A percentile compares a stretch with the other conserved stretches of the same genome.
Conservation (phyloP, 129 eudicot species). For the Tagetes erecta region DNA sequence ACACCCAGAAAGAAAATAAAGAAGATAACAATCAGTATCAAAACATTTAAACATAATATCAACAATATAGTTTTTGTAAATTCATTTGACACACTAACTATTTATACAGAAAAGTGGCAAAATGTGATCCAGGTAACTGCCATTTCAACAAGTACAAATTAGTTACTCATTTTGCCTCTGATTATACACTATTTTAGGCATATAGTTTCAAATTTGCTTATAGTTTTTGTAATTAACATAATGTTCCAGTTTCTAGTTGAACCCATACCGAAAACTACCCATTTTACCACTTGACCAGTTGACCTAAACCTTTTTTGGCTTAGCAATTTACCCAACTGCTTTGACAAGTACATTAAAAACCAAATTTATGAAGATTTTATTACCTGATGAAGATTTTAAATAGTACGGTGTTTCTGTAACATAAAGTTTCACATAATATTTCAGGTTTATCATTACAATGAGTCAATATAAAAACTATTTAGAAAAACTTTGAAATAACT, state of each 20-base stretch:
- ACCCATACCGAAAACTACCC: no score
- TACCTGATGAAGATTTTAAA: conserved; percentile 99
- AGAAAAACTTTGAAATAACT: no score
- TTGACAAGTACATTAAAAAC: no score
- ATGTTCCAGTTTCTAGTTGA: no score
- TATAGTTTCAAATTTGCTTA: neutral
- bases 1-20: neutral
- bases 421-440: no score
- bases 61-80: neutral
- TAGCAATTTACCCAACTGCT: no score
- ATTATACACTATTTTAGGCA: neutral
- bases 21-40: neutral
- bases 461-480: no score
- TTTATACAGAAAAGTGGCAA: neutral
- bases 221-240: neutral
- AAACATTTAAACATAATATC: neutral
- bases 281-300: no score
- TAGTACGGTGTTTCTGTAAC: no score
- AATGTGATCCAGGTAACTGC: neutral
- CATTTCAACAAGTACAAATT: neutral
- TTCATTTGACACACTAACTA: neutral
- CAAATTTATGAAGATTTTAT: neutral
- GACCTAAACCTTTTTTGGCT: no score
- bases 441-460: no score
- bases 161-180: neutral